Conservation (phyloP, 352 stramenopile genomes). For the Globisporangium canariense region DNA sequence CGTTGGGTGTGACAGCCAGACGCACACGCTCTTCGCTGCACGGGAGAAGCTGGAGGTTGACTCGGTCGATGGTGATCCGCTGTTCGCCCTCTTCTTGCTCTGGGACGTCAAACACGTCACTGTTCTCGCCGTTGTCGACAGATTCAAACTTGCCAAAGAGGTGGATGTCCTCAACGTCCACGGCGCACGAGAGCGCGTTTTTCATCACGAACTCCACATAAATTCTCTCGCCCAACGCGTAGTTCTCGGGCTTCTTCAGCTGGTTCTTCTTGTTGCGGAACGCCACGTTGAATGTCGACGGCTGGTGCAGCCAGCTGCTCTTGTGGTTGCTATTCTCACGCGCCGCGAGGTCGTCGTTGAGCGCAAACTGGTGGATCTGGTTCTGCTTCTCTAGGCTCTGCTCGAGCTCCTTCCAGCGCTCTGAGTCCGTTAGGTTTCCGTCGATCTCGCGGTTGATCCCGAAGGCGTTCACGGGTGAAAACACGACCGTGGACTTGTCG, state of each 20-base stretch:
- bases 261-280: slow-evolving; percentile 55
- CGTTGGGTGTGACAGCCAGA: slow-evolving; percentile 56
- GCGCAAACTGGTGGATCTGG: slow-evolving; percentile 55
- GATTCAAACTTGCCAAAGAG: slow-evolving; percentile 73
- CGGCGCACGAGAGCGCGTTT: slow-evolving; percentile 78
- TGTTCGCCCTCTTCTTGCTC: slow-evolving; percentile 26
- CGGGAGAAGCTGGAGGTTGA: slow-evolving; percentile 74
- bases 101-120: slow-evolving; percentile 42
- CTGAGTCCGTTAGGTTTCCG: slow-evolving; percentile 46
- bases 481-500: slow-evolving; percentile 79
- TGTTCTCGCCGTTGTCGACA: slow-evolving; percentile 7
- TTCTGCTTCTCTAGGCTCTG: slow-evolving; percentile 60
- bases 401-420: slow-evolving; percentile 61
- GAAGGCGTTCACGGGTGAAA: slow-evolving; percentile 66
- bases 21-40: slow-evolving; percentile 75
- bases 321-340: slow-evolving; percentile 2
- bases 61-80: slow-evolving; percentile 55
- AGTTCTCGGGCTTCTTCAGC: slow-evolving; percentile 45
- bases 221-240: slow-evolving; percentile 69
- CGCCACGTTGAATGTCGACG: slow-evolving; percentile 43
- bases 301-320: slow-evolving; percentile 49
- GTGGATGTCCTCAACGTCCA: slow-evolving; percentile 80
- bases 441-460: slow-evolving; percentile 73
- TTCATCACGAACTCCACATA: slow-evolving; percentile 89
- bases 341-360: slow-evolving; percentile 5